A percentile compares a stretch with the other conserved stretches of the same genome.
These are phyloP conservation scores for Cyclotella sp. DNA, from an alignment of 108 stramenopile genomes.

Conservation along the genomic window DNA sequence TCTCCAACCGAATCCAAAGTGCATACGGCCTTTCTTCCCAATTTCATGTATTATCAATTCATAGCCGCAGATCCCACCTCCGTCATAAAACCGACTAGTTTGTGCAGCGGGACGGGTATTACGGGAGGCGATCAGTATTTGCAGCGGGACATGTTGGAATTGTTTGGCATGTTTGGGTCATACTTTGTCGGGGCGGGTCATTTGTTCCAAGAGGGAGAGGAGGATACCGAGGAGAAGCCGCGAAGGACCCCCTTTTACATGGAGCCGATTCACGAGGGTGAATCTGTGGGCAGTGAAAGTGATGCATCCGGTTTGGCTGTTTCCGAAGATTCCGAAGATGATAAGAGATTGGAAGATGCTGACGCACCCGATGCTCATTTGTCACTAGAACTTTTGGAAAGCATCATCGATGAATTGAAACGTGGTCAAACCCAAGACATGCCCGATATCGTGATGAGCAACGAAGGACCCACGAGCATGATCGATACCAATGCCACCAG, in stretches of 20 bases:
- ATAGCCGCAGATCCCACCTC: slow-evolving; percentile 35
- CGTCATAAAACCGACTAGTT: slow-evolving; percentile 32
- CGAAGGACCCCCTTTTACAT: slow-evolving; percentile 24
- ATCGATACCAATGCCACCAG: no score
- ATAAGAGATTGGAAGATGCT: background rate
- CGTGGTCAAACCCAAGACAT: slow-evolving; percentile 11
- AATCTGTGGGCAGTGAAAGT: background rate
- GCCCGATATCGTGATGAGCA: background rate
- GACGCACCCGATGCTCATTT: background rate
- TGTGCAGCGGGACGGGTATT: slow-evolving; percentile 48
- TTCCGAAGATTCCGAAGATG: slow-evolving; percentile 17
- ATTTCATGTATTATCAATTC: slow-evolving; percentile 49
- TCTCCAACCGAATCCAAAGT: background rate
- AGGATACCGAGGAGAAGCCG: background rate
- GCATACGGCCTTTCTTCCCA: slow-evolving; percentile 40
- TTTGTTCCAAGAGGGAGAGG: slow-evolving; percentile 36
- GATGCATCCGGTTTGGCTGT: background rate
- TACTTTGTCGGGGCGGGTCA: slow-evolving; percentile 38
- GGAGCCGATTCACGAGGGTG: slow-evolving; percentile 37
- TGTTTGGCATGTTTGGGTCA: slow-evolving; percentile 41
- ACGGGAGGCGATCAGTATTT: slow-evolving; percentile 34
- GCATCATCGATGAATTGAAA: slow-evolving; percentile 35
- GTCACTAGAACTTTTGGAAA: slow-evolving; percentile 32
- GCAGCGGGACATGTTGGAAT: slow-evolving; percentile 40
- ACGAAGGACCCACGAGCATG: no score